Conservation (phyloP, 2,329 filamentous ascomycete species). For the Cladobotryum mycophilum region DNA sequence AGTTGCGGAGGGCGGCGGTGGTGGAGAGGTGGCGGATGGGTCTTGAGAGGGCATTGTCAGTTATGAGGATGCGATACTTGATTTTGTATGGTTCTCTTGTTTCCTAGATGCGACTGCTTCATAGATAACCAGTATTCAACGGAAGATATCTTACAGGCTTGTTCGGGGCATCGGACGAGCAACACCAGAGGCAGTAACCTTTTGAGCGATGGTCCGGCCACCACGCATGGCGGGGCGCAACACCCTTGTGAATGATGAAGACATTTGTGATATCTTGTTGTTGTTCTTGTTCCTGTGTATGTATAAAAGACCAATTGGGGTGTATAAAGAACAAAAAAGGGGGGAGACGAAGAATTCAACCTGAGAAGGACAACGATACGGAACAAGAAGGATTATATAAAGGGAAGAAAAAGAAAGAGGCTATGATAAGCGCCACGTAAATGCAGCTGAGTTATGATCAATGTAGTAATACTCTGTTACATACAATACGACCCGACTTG, state of each 20-base stretch:
- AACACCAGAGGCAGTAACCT: conserved; percentile 19
- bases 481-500: too few species aligned
- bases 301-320: background rate
- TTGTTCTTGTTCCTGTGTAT: too few species aligned
- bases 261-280: conserved; percentile 19
- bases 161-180: conserved; percentile 18
- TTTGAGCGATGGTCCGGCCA: conserved; percentile 31
- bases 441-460: too few species aligned
- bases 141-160: conserved; percentile 20
- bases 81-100: too few species aligned
- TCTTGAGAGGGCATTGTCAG: conserved; percentile 6
- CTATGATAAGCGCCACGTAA: background rate
- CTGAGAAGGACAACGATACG: background rate
- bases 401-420: background rate
- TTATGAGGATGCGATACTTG: too few species aligned
- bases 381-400: background rate
- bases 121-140: too few species aligned
- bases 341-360: background rate
- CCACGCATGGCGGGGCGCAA: conserved; percentile 46
- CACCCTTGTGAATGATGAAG: conserved; percentile 44
- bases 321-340: too few species aligned
- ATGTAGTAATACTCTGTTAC: too few species aligned
- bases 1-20: conserved; percentile 46
- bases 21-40: conserved; percentile 53
- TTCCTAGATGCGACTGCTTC: too few species aligned